phyloP scores from a whole-genome alignment of 1,284 basidiomycete species.

The Fistulinella cinereoalba region DNA sequence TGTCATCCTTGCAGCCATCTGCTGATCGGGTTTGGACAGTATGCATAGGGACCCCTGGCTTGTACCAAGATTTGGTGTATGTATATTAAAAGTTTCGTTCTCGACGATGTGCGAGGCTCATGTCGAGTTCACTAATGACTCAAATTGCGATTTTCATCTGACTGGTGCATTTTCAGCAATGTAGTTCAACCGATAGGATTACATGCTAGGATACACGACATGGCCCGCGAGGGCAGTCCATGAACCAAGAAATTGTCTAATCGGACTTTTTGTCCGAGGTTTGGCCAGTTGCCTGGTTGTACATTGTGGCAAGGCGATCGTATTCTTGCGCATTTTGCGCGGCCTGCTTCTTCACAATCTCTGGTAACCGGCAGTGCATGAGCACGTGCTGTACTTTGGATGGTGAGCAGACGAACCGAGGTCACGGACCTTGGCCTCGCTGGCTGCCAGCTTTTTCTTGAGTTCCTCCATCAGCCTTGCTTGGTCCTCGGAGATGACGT shows the following conservation, averaged over 20 bases:
- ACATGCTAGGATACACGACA: too few relatives aligned
- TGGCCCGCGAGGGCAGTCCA: too few relatives aligned
- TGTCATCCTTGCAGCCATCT: background rate
- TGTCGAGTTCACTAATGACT: too few relatives aligned
- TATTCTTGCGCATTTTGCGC: constrained; percentile 76
- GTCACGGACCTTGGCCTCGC: constrained; percentile 57
- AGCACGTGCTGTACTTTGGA: too few relatives aligned
- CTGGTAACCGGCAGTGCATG: too few relatives aligned
- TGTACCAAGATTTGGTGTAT: too few relatives aligned
- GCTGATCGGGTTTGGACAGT: background rate
- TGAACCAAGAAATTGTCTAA: constrained; percentile 7
- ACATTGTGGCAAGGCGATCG: constrained; percentile 74
- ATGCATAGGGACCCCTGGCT: background rate
- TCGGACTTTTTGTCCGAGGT: constrained; percentile 33
- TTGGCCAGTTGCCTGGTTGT: constrained; percentile 66
- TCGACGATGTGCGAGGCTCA: too few relatives aligned
- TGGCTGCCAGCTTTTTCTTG: constrained; percentile 52
- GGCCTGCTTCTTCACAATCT: constrained; percentile 82
- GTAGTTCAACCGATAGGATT: too few relatives aligned
- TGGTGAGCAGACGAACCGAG: constrained; percentile 51
- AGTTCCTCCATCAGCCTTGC: constrained; percentile 61
- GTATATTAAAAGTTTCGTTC: too few relatives aligned
- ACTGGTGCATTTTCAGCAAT: too few relatives aligned
- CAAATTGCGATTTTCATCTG: too few relatives aligned
- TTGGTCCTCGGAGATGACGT: constrained; percentile 43